These are phyloP conservation scores for Carallia brachiata DNA, from an alignment of 345 rosid species.

Conservation along the genomic window DNA sequence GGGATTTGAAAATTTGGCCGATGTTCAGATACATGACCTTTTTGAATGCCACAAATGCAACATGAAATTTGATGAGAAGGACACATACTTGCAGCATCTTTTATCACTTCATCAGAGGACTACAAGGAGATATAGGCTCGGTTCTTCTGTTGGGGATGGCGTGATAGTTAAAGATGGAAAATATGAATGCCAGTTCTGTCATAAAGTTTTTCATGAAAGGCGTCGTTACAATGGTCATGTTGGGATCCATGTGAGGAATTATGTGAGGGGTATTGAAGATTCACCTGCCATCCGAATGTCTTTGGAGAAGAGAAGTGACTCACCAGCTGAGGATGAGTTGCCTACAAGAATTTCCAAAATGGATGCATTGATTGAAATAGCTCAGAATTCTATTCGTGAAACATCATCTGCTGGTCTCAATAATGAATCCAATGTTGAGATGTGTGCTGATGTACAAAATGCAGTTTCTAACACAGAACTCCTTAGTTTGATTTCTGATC, in stretches of 20 bases:
- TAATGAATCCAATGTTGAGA: constrained; percentile 27
- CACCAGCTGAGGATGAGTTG: constrained; percentile 35
- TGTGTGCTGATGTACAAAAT: constrained; percentile 27
- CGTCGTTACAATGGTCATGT: constrained; percentile 70
- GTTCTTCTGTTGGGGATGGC: constrained; percentile 76
- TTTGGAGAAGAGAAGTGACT: constrained; percentile 32
- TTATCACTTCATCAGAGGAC: constrained; percentile 63
- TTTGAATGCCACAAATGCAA: constrained; percentile 73
- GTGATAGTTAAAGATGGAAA: constrained; percentile 72
- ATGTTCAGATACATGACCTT: constrained; percentile 53
- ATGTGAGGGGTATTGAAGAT: constrained; percentile 60
- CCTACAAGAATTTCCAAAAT: constrained; percentile 60
- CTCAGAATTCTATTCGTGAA: constrained; percentile 67
- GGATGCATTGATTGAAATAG: constrained; percentile 83
- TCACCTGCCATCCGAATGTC: constrained; percentile 33
- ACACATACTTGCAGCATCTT: constrained; percentile 64
- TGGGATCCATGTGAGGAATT: constrained; percentile 70
- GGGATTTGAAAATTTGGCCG: constrained; percentile 52
- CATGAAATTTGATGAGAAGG: constrained; percentile 60
- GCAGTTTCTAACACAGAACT: constrained; percentile 25
- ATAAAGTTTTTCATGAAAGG: constrained; percentile 69
- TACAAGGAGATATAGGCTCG: constrained; percentile 60
- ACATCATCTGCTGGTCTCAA: constrained; percentile 32
- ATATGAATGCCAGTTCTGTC: constrained; percentile 80
- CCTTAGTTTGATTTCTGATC: constrained; percentile 32